phyloP scores from a whole-genome alignment of 2,329 filamentous ascomycete species.

The Xylaria hypoxylon region DNA sequence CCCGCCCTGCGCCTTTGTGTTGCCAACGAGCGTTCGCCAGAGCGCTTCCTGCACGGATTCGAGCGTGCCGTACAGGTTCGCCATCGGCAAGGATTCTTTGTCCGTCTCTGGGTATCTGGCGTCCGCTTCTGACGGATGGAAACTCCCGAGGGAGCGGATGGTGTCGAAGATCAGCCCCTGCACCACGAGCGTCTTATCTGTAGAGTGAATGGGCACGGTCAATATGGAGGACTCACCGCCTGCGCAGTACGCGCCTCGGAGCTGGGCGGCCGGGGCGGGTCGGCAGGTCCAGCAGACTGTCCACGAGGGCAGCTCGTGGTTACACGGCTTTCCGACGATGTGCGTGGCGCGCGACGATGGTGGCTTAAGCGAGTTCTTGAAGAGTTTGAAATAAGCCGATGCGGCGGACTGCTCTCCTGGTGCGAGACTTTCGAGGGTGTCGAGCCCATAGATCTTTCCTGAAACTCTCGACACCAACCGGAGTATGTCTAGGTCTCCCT shows the following conservation, averaged over 20 bases:
- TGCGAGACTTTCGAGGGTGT: not conserved
- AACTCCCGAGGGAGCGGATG: no score
- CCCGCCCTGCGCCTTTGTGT: not conserved
- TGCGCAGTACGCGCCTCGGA: not conserved
- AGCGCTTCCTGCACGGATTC: not conserved
- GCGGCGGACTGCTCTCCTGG: not conserved
- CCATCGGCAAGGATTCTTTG: not conserved
- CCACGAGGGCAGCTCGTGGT: not conserved
- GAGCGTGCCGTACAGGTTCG: not conserved
- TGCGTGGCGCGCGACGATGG: not conserved
- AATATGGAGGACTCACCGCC: not conserved
- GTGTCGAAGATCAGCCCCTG: no score
- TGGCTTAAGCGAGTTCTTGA: not conserved
- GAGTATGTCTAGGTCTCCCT: not conserved
- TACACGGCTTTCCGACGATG: not conserved
- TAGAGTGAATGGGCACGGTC: no score
- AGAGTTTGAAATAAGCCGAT: not conserved
- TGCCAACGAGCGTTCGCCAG: constrained; percentile 5
- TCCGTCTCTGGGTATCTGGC: not conserved
- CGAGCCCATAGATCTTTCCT: not conserved
- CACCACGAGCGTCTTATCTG: no score
- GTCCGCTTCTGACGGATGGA: not conserved
- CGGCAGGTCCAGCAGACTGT: constrained; percentile 11
- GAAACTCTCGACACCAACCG: constrained; percentile 2
- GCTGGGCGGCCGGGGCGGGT: not conserved